Evolutionary conservation across 108 stramenopile genomes (phyloP).

Genomic region (Pseudonitzschia multistriata): DNA sequence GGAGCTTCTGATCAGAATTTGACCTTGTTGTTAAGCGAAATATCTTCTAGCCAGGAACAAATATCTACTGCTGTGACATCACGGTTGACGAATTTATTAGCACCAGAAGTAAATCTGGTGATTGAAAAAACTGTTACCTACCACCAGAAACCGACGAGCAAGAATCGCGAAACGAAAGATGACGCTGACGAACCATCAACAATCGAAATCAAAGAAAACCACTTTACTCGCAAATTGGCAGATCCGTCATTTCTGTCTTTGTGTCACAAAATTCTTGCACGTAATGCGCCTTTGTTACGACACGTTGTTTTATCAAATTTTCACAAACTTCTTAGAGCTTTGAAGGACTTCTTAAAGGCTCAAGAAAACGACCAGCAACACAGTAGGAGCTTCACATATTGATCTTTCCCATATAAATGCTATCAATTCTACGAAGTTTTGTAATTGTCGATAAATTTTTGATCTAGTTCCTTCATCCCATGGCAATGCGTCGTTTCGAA

Average conservation of each 20-base stretch:
- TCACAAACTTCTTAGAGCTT: conserved; percentile 50
- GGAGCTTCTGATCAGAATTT: conserved; percentile 83
- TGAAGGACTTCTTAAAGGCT: conserved; percentile 73
- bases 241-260: conserved; percentile 66
- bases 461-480: too few relatives aligned
- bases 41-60: conserved; percentile 70
- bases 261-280: conserved; percentile 53
- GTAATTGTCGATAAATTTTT: too few relatives aligned
- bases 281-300: conserved; percentile 69
- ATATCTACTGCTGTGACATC: conserved; percentile 56
- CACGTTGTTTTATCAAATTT: conserved; percentile 66
- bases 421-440: not conserved
- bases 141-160: not conserved
- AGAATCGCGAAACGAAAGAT: conserved; percentile 12
- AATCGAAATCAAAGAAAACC: conserved; percentile 60
- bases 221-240: conserved; percentile 54
- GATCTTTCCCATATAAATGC: not conserved
- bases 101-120: conserved; percentile 76
- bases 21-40: conserved; percentile 52
- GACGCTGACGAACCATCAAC: not conserved
- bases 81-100: conserved; percentile 73
- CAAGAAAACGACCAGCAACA: conserved; percentile 58
- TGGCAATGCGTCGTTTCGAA: too few relatives aligned
- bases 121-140: conserved; percentile 48
- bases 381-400: conserved; percentile 46